phyloP scores from a whole-genome alignment of 768 basidiomycete species.

The Aureoboletus auriporus region DNA sequence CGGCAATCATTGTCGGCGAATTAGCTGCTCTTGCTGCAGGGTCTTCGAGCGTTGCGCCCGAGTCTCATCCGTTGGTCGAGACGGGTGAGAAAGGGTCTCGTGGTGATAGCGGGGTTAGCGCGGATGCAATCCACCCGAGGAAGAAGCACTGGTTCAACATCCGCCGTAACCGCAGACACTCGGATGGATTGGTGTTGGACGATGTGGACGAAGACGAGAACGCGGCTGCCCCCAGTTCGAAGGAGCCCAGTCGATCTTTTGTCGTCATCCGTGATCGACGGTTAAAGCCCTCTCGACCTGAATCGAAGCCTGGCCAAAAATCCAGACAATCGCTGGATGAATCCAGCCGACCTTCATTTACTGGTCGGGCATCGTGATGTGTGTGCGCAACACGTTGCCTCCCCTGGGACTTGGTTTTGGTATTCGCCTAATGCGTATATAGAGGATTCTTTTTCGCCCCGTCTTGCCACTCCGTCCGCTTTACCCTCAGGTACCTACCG shows the following conservation, averaged over 20 bases:
- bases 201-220: slow-evolving; percentile 16
- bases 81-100: slow-evolving; percentile 13
- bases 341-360: slow-evolving; percentile 24
- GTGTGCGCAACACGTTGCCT: not conserved
- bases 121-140: slow-evolving; percentile 45
- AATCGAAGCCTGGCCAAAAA: slow-evolving; percentile 19
- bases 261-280: slow-evolving; percentile 63
- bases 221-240: slow-evolving; percentile 29
- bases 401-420: slow-evolving; percentile 4
- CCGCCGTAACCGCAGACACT: slow-evolving; percentile 55
- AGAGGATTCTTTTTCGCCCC: not conserved
- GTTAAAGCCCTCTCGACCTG: slow-evolving; percentile 33
- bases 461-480: not conserved
- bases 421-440: slow-evolving; percentile 15
- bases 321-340: slow-evolving; percentile 29
- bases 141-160: slow-evolving; percentile 73
- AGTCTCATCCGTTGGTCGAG: slow-evolving; percentile 21
- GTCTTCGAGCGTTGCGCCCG: slow-evolving; percentile 12
- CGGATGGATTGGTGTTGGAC: slow-evolving; percentile 45
- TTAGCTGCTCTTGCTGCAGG: slow-evolving; percentile 23
- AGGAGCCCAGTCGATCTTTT: slow-evolving; percentile 51
- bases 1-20: slow-evolving; percentile 76
- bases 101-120: slow-evolving; percentile 27
- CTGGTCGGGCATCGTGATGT: slow-evolving; percentile 26
- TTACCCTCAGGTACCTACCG: not conserved